A percentile compares a stretch with the other conserved stretches of the same genome.
Conservation (phyloP, 768 basidiomycete species). For the Mrakia blollopis region DNA sequence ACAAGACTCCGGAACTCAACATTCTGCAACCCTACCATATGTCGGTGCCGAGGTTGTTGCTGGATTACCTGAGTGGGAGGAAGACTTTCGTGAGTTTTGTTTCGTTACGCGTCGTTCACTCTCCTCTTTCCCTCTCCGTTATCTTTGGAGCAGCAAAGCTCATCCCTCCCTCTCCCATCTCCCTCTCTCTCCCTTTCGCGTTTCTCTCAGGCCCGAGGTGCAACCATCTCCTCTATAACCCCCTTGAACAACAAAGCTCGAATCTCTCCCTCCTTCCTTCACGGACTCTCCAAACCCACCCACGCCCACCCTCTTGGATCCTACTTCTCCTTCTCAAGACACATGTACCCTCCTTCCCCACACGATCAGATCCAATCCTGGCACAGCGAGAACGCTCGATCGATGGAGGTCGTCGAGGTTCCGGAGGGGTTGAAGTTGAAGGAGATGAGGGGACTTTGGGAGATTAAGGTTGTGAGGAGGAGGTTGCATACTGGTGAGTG, state of each 20-base stretch:
- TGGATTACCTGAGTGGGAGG: conserved; percentile 30
- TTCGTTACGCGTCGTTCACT: background rate
- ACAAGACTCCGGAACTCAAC: conserved; percentile 28
- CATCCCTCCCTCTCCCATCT: background rate
- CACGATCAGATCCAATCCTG: background rate
- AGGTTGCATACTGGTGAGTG: conserved; percentile 20
- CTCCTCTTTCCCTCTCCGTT: background rate
- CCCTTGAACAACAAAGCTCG: background rate
- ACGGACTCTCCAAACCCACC: conserved; percentile 17
- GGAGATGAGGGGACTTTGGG: conserved; percentile 29
- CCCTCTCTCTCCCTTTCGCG: background rate
- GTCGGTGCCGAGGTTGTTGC: conserved; percentile 9
- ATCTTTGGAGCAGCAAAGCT: too few species aligned
- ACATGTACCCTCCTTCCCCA: conserved; percentile 16
- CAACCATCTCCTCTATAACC: conserved; percentile 17
- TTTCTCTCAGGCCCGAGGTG: conserved; percentile 4
- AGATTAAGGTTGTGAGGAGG: conserved; percentile 18
- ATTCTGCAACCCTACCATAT: conserved; percentile 28
- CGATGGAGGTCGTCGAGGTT: conserved; percentile 12
- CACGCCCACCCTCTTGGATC: background rate
- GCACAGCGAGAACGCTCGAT: conserved; percentile 24
- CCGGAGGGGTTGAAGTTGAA: conserved; percentile 27
- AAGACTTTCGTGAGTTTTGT: conserved; percentile 23
- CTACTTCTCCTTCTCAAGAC: background rate
- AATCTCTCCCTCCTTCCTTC: conserved; percentile 24